These are phyloP conservation scores for Nakazawaea populi DNA, from an alignment of 805 yeast species.

Conservation along the genomic window DNA sequence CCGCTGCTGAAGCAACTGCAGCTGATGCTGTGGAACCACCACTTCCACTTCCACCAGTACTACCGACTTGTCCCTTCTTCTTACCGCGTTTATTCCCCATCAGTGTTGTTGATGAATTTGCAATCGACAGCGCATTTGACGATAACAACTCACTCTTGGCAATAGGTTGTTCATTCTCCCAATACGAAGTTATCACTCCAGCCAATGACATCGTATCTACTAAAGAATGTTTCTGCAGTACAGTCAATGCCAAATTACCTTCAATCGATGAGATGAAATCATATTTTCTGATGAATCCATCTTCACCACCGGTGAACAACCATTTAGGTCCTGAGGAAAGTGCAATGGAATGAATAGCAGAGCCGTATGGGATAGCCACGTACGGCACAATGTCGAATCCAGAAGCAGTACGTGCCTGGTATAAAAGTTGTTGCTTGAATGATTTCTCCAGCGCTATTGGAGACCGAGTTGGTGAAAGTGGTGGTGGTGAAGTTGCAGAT, in stretches of 20 bases:
- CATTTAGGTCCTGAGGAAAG: constrained; percentile 77
- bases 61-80: neutral
- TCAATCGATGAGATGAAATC: constrained; percentile 82
- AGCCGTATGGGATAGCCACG: constrained; percentile 80
- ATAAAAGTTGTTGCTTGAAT: constrained; percentile 21
- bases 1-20: too few relatives aligned
- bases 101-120: constrained; percentile 6
- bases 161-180: constrained; percentile 95
- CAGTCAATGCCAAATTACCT: constrained; percentile 82
- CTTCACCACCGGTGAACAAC: constrained; percentile 93
- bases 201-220: constrained; percentile 83
- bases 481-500: too few relatives aligned
- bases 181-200: constrained; percentile 77
- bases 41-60: too few relatives aligned
- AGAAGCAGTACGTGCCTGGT: constrained; percentile 44
- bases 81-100: constrained; percentile 10
- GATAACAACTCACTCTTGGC: constrained; percentile 29
- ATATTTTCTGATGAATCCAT: constrained; percentile 87
- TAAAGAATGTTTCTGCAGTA: constrained; percentile 84
- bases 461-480: too few relatives aligned
- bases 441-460: neutral
- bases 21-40: too few relatives aligned
- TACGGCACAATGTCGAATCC: constrained; percentile 73
- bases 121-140: neutral
- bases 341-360: constrained; percentile 73